Evolutionary conservation across 1,284 basidiomycete genomes (phyloP).

Genomic region (Moesziomyces aphidis): DNA sequence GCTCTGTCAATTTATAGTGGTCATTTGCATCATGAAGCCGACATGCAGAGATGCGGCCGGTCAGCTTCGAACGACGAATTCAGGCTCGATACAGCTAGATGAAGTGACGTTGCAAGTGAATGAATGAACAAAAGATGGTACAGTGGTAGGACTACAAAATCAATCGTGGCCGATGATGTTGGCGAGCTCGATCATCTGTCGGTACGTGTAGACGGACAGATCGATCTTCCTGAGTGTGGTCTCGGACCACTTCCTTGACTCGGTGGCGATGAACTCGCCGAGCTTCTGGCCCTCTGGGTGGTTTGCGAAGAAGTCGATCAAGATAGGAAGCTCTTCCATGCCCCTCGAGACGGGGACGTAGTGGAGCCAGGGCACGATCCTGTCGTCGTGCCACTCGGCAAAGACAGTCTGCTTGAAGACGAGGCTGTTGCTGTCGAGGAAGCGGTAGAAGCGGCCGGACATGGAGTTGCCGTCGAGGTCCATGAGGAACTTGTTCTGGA

Average conservation of each 20-base stretch:
- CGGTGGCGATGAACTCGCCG: constrained; percentile 17
- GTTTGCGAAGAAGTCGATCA: constrained; percentile 34
- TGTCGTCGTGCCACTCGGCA: constrained; percentile 35
- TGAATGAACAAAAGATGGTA: too few species aligned
- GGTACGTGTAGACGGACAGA: constrained; percentile 23
- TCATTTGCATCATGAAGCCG: too few species aligned
- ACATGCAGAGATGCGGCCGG: too few species aligned
- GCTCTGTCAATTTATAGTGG: too few species aligned
- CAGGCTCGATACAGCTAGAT: too few species aligned
- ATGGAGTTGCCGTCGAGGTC: constrained; percentile 40
- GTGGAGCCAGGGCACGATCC: constrained; percentile 36
- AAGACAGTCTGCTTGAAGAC: constrained; percentile 42
- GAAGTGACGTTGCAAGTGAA: too few species aligned
- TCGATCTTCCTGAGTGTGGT: constrained; percentile 24
- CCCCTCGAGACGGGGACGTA: constrained; percentile 25
- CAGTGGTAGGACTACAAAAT: not conserved
- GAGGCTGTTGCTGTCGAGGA: constrained; percentile 46
- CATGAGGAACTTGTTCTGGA: constrained; percentile 31
- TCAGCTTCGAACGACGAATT: too few species aligned
- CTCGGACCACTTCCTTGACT: constrained; percentile 8
- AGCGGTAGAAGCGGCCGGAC: constrained; percentile 34
- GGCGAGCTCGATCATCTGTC: constrained; percentile 33
- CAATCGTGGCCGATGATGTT: constrained; percentile 29
- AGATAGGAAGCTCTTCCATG: constrained; percentile 28
- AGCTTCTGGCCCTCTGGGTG: constrained; percentile 10